Evolutionary conservation across 257 asterid genomes (phyloP).

Genomic region (Scutellaria minor): DNA sequence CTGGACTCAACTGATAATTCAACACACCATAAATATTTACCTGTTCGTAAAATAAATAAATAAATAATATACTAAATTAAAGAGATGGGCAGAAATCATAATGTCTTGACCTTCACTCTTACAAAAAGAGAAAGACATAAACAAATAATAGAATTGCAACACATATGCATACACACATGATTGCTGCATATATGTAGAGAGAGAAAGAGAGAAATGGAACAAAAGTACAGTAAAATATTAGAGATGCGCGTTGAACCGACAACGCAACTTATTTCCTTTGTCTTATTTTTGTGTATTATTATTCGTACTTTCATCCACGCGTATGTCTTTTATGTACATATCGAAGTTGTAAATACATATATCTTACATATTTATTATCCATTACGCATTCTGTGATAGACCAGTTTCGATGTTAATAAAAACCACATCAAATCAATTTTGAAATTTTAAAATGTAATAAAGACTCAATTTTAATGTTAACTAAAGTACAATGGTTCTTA

Average conservation of each 20-base stretch:
- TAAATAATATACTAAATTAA: too few species aligned
- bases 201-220: background rate
- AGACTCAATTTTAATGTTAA: too few species aligned
- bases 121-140: slow-evolving; percentile 11
- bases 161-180: background rate
- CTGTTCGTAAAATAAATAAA: too few species aligned
- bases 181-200: background rate
- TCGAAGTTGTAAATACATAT: background rate
- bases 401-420: too few species aligned
- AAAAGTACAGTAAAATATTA: background rate
- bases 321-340: too few species aligned
- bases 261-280: slow-evolving; percentile 24
- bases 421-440: too few species aligned
- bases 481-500: too few species aligned
- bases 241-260: background rate
- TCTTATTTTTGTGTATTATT: slow-evolving; percentile 9
- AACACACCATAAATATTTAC: too few species aligned
- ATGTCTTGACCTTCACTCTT: slow-evolving; percentile 28
- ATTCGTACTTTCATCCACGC: background rate
- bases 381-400: too few species aligned
- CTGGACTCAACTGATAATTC: too few species aligned
- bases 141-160: slow-evolving; percentile 18
- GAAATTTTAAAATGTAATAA: too few species aligned
- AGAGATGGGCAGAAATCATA: slow-evolving; percentile 7
- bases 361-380: background rate